phyloP scores from a whole-genome alignment of 2,329 filamentous ascomycete genomes.

The Penicillium sp. region DNA sequence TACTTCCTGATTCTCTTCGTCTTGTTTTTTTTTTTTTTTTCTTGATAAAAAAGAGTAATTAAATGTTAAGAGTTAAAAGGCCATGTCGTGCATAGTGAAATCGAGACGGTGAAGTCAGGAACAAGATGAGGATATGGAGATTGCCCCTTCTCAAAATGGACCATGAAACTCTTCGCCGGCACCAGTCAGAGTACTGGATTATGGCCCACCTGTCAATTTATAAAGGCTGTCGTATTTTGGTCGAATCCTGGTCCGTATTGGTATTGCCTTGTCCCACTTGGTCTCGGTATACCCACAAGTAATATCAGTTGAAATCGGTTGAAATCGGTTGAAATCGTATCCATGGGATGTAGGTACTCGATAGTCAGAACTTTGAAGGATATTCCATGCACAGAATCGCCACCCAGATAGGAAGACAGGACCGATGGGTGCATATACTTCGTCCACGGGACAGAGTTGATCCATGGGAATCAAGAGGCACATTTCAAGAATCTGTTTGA shows the following conservation, averaged over 20 bases:
- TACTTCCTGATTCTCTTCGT: too few species aligned
- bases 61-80: neutral
- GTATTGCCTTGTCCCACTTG: neutral
- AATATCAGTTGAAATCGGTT: neutral
- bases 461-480: neutral
- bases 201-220: conserved; percentile 5
- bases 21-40: neutral
- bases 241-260: neutral
- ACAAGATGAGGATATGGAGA: neutral
- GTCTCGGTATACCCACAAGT: neutral
- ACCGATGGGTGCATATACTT: neutral
- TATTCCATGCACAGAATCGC: neutral
- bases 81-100: neutral
- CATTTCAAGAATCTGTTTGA: neutral
- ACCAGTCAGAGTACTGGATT: neutral
- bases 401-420: too few species aligned
- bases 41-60: neutral
- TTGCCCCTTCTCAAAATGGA: neutral
- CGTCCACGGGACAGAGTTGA: neutral
- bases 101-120: neutral
- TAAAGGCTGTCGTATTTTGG: neutral
- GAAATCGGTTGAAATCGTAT: neutral
- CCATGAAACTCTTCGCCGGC: conserved; percentile 10
- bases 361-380: neutral
- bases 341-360: neutral